phyloP scores from a whole-genome alignment of 2,329 filamentous ascomycete species.

The Tolypocladium cylindrosporum region DNA sequence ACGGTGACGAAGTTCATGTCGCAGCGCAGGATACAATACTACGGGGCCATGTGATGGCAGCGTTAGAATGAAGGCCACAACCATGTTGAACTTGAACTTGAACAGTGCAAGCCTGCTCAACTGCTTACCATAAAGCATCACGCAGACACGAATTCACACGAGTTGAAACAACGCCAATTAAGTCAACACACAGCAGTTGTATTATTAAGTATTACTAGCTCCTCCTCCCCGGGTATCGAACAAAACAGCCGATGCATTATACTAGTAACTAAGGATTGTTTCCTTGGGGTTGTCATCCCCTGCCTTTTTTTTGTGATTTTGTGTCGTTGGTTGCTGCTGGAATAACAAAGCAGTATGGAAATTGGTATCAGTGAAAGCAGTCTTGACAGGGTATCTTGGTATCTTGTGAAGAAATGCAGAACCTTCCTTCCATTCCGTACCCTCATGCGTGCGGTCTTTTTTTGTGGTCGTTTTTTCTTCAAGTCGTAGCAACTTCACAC shows the following conservation, averaged over 20 bases:
- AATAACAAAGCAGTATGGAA: conserved; percentile 20
- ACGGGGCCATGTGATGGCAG: too few species aligned
- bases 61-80: too few species aligned
- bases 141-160: too few species aligned
- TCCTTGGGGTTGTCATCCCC: not conserved
- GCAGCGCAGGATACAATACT: too few species aligned
- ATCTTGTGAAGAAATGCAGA: conserved; percentile 44
- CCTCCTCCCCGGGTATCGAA: conserved; percentile 29
- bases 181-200: conserved; percentile 24
- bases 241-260: conserved; percentile 19
- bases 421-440: conserved; percentile 37
- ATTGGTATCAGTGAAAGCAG: conserved; percentile 35
- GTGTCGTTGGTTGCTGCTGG: conserved; percentile 9
- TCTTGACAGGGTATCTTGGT: conserved; percentile 46
- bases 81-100: too few species aligned
- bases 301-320: conserved; percentile 13
- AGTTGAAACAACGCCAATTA: not conserved
- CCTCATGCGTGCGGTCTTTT: conserved; percentile 21
- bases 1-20: too few species aligned
- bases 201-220: conserved; percentile 36
- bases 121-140: too few species aligned
- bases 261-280: conserved; percentile 12
- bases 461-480: conserved; percentile 12
- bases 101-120: too few species aligned
- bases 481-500: conserved; percentile 15